These are phyloP conservation scores for Niveomyces coronatus DNA, from an alignment of 2,329 filamentous ascomycete species.

Conservation along the genomic window DNA sequence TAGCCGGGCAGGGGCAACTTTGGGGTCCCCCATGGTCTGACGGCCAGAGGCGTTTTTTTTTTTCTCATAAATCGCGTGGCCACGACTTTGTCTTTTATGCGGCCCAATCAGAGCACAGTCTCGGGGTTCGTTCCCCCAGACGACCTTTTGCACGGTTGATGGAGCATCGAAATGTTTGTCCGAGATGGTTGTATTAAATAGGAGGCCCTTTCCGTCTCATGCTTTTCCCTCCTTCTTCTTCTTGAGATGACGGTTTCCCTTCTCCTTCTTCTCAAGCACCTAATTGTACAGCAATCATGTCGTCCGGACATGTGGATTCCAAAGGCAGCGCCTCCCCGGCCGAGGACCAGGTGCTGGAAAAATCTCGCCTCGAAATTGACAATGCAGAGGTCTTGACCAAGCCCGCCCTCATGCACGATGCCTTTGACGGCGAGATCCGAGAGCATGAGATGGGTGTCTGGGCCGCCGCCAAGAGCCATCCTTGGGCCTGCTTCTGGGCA, in stretches of 20 bases:
- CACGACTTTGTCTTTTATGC: not conserved
- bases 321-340: slow-evolving; percentile 8
- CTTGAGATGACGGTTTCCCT: not conserved
- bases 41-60: too few species aligned
- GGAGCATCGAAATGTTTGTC: not conserved
- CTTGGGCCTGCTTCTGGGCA: slow-evolving; percentile 36
- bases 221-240: not conserved
- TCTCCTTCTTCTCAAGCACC: not conserved
- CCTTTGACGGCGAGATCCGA: slow-evolving; percentile 30
- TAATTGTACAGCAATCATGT: slow-evolving; percentile 8
- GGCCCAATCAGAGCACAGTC: not conserved
- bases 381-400: slow-evolving; percentile 26
- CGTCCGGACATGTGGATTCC: slow-evolving; percentile 8
- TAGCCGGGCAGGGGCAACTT: not conserved
- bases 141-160: not conserved
- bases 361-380: slow-evolving; percentile 17
- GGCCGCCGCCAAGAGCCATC: slow-evolving; percentile 28
- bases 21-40: too few species aligned
- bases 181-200: not conserved
- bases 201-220: not conserved
- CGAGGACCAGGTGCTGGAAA: slow-evolving; percentile 11
- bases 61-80: too few species aligned
- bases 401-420: slow-evolving; percentile 28
- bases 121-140: not conserved
- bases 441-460: slow-evolving; percentile 32